Percentiles rank a stretch among this genome's conserved stretches.
These are phyloP conservation scores for Beverwykella pulmonaria DNA, from an alignment of 495 filamentous ascomycete genomes.

Conservation along the genomic window DNA sequence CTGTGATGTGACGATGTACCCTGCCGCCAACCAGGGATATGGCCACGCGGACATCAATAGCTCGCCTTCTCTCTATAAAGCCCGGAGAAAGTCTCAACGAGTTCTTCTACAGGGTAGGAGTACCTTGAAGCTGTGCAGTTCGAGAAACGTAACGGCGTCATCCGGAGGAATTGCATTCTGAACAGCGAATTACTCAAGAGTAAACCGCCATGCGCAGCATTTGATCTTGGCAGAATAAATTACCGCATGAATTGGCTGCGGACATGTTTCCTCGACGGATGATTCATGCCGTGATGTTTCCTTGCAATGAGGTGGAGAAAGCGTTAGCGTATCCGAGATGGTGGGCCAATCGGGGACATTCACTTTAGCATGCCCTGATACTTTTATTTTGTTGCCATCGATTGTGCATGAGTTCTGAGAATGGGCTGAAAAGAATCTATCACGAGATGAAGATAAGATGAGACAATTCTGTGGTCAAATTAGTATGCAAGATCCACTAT, in stretches of 20 bases:
- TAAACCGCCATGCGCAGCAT: background rate
- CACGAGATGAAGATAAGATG: no score
- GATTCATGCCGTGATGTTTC: constrained; percentile 8
- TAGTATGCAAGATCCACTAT: background rate
- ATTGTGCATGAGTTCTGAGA: no score
- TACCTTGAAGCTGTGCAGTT: background rate
- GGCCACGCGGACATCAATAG: background rate
- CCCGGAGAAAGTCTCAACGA: background rate
- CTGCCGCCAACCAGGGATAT: background rate
- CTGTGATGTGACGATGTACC: background rate
- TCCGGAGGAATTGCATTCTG: background rate
- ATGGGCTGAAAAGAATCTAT: no score
- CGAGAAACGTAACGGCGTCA: background rate
- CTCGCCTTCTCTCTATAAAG: background rate
- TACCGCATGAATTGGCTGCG: constrained; percentile 9
- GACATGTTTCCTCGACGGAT: constrained; percentile 5
- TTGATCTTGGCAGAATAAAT: constrained; percentile 6
- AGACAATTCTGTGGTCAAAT: background rate
- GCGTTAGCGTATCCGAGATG: constrained; percentile 3
- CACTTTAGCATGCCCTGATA: background rate
- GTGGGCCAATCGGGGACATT: constrained; percentile 2
- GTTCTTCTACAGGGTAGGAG: background rate
- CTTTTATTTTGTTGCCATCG: background rate
- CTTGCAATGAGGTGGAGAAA: no score
- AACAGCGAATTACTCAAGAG: constrained; percentile 2